Evolutionary conservation across 2,329 filamentous ascomycete genomes (phyloP), one percentile per base, ranked within the genome.

Genomic region (Piedraia hortae): DNA sequence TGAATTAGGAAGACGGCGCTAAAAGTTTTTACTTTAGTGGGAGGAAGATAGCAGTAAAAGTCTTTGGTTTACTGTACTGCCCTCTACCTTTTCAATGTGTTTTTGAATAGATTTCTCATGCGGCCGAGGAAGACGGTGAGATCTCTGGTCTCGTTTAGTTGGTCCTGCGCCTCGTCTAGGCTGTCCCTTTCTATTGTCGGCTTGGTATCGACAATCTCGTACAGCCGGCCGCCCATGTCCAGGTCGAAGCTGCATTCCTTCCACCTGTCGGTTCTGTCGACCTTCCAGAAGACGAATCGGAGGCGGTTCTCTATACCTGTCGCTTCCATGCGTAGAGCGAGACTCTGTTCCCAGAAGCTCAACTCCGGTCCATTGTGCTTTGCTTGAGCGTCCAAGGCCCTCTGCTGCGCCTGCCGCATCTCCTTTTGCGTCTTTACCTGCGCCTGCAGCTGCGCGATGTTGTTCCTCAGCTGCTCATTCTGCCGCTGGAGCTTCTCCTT

Each of bases 231-330:
- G 16, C 65, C 63, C 20, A 73, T 89, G 33, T 71, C 67, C 26
- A 97, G 53, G 50, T 93, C 82, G 41, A 97, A 93, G 67, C 73
- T 88, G 8, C 73, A 78, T 49, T 93, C 80, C 27, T 66, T 59
- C 35, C 80, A 74, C 69, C 74, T 80, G 40, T 85, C 69, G 36
- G 65, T 62, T 50, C 89, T 77, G 39, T 88, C 66, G 20, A 93
- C 54, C 43, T 88, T 74, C 13, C 65, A 72, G 41, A 77, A 97
- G 2, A 85, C 61, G 43, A 97, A 90, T 45, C 82, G 82, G 34
- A 97, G 54, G 12, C 73, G 60, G 46, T 91, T 80, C 30, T 74
- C 67, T 9, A 35, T 30, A 4, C 40, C 39, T 63, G 61, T 73
- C 2, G 82, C 82, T 41, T 93, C 82, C 38, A 97, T 88, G 28